Base-by-base conservation (phyloP, 495 filamentous ascomycete species). In the Aspergillus saccharolyticus region DNA sequence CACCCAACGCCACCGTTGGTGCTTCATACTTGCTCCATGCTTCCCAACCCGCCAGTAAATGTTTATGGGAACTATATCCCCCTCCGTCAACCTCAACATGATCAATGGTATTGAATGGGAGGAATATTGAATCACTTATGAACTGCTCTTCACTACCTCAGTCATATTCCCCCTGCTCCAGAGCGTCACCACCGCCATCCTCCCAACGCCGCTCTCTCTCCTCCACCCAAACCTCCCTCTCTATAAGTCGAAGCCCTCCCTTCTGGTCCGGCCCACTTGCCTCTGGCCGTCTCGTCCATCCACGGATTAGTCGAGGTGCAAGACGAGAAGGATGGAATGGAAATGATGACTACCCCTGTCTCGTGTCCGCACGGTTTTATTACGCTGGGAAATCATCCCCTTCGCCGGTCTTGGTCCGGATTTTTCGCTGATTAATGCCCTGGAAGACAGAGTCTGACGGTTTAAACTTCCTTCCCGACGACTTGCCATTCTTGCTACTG, bases 1-100 rank as follows among this genome's bases (percentile, higher is more conserved):
- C 71, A 74, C 71, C 65, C 71, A 74, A 62, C 65, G 20, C 47
- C 48, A 42, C 58, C 62, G 61, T 39, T 62, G 58, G 57, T 59
- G 53, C 46, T 28, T 7, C 22, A 17, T n/a, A 50, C 22, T 1
- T 9, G 15, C 47, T 50, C 47, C 14, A 33, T 50, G 28, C 47
- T 50, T 28, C 47, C n/a, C n/a, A n/a, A 30, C 8, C 24, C 47
- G 22, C 22, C 10, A 24, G 17, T 28, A 9, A n/a, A 3, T 28
- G 25, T 16, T 24, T 24, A 24, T 50, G 22, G 22, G 9, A 50
- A 16, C 4, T 17, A 17, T 17, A 17, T 28, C 4, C n/a, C 47
- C 1, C 30, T 10, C 16, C 12, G 17, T 2, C 16, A 22, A 3
- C 9, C 15, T 49, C 20, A 28, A 49, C n/a, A n/a, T n/a, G n/a